These are phyloP conservation scores for Metarhizium humberi DNA, from an alignment of 2,329 filamentous ascomycete genomes.

Conservation along the genomic window DNA sequence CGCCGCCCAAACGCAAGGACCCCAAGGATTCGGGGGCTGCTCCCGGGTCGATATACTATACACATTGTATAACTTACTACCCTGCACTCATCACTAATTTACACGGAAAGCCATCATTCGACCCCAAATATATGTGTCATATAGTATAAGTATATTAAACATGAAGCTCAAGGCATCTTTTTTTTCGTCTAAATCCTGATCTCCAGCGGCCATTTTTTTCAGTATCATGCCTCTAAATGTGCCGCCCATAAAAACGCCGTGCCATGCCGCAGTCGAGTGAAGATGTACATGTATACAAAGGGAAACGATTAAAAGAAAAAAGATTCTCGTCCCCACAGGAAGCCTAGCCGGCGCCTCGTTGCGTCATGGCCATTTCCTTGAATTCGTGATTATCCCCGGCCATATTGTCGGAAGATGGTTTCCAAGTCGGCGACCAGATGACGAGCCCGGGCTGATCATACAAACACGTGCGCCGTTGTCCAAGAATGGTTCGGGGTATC, in stretches of 20 bases:
- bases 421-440: too few relatives aligned
- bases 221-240: slow-evolving; percentile 14
- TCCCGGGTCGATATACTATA: background rate
- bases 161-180: slow-evolving; percentile 4
- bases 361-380: background rate
- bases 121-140: background rate
- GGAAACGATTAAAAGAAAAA: slow-evolving; percentile 7
- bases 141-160: slow-evolving; percentile 11
- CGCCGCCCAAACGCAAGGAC: too few relatives aligned
- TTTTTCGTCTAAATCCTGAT: slow-evolving; percentile 12
- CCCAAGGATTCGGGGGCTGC: background rate
- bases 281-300: slow-evolving; percentile 36
- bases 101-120: slow-evolving; percentile 2
- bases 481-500: background rate
- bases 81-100: background rate
- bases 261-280: slow-evolving; percentile 46
- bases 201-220: slow-evolving; percentile 16
- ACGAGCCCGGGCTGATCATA: too few relatives aligned
- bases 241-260: slow-evolving; percentile 32
- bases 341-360: background rate
- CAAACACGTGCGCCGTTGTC: too few relatives aligned
- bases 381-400: background rate
- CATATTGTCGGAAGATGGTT: background rate
- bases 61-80: background rate
- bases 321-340: slow-evolving; percentile 3